These are phyloP conservation scores for Cicer pinnatifidum DNA, from an alignment of 306 rosid species.

Conservation along the genomic window DNA sequence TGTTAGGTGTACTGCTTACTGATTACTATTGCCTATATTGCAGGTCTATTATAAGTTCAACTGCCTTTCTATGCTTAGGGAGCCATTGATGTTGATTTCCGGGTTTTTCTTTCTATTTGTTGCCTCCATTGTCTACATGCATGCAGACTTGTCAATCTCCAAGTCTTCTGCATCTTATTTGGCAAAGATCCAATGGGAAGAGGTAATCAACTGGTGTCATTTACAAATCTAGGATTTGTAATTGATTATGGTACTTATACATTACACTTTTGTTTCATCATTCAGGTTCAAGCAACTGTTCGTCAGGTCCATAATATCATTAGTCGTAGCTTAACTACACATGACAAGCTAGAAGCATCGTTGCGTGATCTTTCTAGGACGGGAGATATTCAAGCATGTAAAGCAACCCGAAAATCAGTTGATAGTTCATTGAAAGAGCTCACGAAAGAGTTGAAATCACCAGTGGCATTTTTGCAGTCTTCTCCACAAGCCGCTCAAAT, in stretches of 20 bases:
- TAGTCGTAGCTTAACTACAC: conserved; percentile 66
- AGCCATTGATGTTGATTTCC: conserved; percentile 89
- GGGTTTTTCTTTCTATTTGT: conserved; percentile 83
- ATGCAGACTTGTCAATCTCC: conserved; percentile 86
- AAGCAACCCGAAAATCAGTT: conserved; percentile 85
- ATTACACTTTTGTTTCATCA: conserved; percentile 35
- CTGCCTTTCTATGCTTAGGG: conserved; percentile 84
- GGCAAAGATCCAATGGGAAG: conserved; percentile 96
- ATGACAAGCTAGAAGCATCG: conserved; percentile 87
- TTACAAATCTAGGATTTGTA: conserved; percentile 34
- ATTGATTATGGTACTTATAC: conserved; percentile 10
- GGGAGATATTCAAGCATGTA: conserved; percentile 85
- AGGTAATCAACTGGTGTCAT: conserved; percentile 56
- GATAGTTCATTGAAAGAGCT: conserved; percentile 85
- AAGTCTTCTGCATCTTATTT: conserved; percentile 90
- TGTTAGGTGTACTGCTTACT: conserved; percentile 26
- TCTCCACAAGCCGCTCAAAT: conserved; percentile 80
- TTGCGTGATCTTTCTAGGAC: conserved; percentile 87
- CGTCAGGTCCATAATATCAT: conserved; percentile 64
- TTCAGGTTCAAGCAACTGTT: conserved; percentile 80
- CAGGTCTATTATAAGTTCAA: conserved; percentile 95
- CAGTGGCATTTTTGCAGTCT: conserved; percentile 70
- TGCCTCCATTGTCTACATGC: conserved; percentile 75
- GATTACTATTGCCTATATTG: conserved; percentile 42
- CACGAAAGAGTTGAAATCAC: conserved; percentile 79